Evolutionary conservation across 805 yeast genomes (phyloP).

Genomic region (Torulaspora quercuum): DNA sequence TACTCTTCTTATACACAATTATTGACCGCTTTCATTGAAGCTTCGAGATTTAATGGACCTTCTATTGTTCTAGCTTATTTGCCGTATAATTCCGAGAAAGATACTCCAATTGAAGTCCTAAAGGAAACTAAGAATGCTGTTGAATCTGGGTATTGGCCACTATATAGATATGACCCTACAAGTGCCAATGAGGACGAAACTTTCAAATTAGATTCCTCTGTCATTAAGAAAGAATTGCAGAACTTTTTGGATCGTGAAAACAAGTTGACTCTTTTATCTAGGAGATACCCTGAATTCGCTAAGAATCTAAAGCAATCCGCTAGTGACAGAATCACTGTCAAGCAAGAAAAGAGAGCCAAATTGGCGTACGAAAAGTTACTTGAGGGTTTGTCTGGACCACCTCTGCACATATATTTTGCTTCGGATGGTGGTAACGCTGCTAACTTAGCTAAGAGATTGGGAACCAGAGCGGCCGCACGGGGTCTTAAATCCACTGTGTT

Average conservation of each 20-base stretch:
- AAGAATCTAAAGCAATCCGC: constrained; percentile 64
- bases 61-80: constrained; percentile 86
- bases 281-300: constrained; percentile 68
- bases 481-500: constrained; percentile 56
- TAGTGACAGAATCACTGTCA: constrained; percentile 55
- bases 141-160: constrained; percentile 95
- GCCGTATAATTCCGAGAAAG: constrained; percentile 65
- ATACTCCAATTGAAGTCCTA: constrained; percentile 67
- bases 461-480: constrained; percentile 73
- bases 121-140: constrained; percentile 87
- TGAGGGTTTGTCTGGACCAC: constrained; percentile 90
- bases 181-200: constrained; percentile 47
- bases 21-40: constrained; percentile 82
- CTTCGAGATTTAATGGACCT: constrained; percentile 86
- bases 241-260: constrained; percentile 87
- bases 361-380: constrained; percentile 72
- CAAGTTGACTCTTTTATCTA: constrained; percentile 71
- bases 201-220: constrained; percentile 82
- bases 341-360: constrained; percentile 65
- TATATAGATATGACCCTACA: constrained; percentile 78
- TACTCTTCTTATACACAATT: constrained; percentile 93
- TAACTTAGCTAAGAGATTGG: constrained; percentile 71
- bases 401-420: constrained; percentile 79
- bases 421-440: constrained; percentile 92
- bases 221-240: constrained; percentile 69